Percentiles rank a stretch among this genome's conserved stretches.
Conservation (phyloP, 2,329 filamentous ascomycete species). For the Talaromyces sp. region DNA sequence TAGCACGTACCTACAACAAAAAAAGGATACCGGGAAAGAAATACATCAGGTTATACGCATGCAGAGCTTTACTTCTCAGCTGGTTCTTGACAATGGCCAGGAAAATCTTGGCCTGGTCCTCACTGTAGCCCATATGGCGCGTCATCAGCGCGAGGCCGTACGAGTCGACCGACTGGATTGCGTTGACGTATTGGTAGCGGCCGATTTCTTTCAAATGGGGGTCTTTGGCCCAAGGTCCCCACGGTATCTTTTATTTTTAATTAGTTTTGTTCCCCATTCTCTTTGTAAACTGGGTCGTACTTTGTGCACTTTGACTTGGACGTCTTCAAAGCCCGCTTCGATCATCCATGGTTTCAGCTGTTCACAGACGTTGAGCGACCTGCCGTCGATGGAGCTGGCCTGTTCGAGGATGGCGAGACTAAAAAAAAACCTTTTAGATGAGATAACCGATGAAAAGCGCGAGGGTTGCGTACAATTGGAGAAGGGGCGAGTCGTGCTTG, state of each 20-base stretch:
- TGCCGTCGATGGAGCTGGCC: constrained; percentile 3
- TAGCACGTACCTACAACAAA: neutral
- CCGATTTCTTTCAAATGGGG: constrained; percentile 6
- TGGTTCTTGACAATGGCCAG: constrained; percentile 4
- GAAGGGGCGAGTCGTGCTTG: constrained; percentile 5
- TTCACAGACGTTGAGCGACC: constrained; percentile 7
- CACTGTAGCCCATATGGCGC: neutral
- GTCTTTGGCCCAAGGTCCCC: constrained; percentile 11
- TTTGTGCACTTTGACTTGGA: constrained; percentile 8
- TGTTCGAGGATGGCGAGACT: constrained; percentile 2
- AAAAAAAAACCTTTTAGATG: neutral
- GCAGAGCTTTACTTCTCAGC: constrained; percentile 1
- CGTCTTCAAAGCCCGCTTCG: constrained; percentile 9
- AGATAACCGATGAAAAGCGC: neutral
- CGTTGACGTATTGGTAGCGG: neutral
- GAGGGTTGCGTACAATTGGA: neutral
- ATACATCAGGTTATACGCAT: constrained; percentile 7
- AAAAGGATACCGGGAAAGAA: neutral
- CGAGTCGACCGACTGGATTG: constrained; percentile 4
- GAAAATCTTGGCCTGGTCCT: constrained; percentile 7
- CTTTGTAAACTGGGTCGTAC: neutral
- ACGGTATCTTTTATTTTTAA: neutral
- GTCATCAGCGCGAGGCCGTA: constrained; percentile 9
- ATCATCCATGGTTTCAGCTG: constrained; percentile 10
- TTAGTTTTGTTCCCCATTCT: neutral